Evolutionary conservation across 164 flowering plant species (phyloP).

Genomic region (Echeveria elegans): DNA sequence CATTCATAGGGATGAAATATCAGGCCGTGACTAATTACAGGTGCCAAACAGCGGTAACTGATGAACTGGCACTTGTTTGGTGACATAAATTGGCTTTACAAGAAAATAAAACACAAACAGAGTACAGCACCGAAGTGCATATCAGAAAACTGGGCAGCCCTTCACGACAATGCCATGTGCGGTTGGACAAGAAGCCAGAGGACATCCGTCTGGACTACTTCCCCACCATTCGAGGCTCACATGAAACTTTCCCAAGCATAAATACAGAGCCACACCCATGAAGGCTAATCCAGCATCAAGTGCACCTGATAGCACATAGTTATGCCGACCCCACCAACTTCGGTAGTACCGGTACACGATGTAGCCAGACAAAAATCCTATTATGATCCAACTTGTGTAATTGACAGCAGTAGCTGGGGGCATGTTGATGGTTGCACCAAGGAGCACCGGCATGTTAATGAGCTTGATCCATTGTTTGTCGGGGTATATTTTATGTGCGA

Average conservation of each 20-base stretch:
- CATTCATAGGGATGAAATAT: too few species aligned
- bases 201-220: slow-evolving; percentile 24
- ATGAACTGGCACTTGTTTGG: too few species aligned
- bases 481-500: slow-evolving; percentile 30
- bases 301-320: too few species aligned
- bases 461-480: slow-evolving; percentile 27
- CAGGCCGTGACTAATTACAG: too few species aligned
- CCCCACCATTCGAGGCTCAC: slow-evolving; percentile 31
- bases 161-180: too few species aligned
- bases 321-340: slow-evolving; percentile 32
- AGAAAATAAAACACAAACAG: neutral
- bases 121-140: neutral
- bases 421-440: slow-evolving; percentile 22
- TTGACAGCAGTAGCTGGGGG: slow-evolving; percentile 38
- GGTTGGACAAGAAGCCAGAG: slow-evolving; percentile 18
- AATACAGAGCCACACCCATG: slow-evolving; percentile 28
- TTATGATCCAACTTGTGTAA: slow-evolving; percentile 27
- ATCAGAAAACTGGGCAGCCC: slow-evolving; percentile 26
- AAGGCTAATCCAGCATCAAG: slow-evolving; percentile 38
- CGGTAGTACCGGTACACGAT: slow-evolving; percentile 24
- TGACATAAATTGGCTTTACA: too few species aligned
- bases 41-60: too few species aligned
- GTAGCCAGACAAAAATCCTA: slow-evolving; percentile 22
- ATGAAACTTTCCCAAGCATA: slow-evolving; percentile 19
- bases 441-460: slow-evolving; percentile 29